Evolutionary conservation across 2,329 filamentous ascomycete genomes (phyloP).

Genomic region (Fusarium liriodendri): DNA sequence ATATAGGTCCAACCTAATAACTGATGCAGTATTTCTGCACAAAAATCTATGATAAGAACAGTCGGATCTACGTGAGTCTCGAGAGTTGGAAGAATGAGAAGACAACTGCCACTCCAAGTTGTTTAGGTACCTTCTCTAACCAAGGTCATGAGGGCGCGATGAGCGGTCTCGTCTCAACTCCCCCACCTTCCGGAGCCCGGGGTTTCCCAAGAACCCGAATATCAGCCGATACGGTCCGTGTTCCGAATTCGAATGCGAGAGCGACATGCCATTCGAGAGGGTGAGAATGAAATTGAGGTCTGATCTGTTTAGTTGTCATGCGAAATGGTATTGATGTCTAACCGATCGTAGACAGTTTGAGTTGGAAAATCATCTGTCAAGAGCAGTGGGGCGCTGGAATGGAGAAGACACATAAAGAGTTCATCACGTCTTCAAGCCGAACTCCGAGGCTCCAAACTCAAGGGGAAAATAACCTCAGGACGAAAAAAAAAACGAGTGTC

Average conservation of each 20-base stretch:
- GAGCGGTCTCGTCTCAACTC: slow-evolving; percentile 6
- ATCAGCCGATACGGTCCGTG: slow-evolving; percentile 35
- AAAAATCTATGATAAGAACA: neutral
- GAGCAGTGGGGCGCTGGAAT: neutral
- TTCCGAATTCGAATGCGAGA: slow-evolving; percentile 16
- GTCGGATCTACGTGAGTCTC: neutral
- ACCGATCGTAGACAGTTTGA: neutral
- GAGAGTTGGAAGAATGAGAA: neutral
- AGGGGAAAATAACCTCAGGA: neutral
- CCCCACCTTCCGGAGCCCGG: slow-evolving; percentile 31
- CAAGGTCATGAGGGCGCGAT: slow-evolving; percentile 26
- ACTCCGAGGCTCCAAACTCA: neutral
- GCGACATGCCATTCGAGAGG: neutral
- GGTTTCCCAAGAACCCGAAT: slow-evolving; percentile 27
- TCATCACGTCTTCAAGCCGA: neutral
- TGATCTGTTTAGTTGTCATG: slow-evolving; percentile 3
- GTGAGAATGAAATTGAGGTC: neutral
- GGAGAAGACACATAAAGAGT: neutral
- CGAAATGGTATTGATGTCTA: neutral
- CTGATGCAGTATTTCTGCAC: neutral
- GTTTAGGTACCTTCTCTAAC: neutral
- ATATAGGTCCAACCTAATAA: neutral
- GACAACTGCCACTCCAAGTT: neutral
- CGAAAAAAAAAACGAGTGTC: neutral
- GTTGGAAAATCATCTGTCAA: neutral